These are phyloP conservation scores for Isabelozyma pseudorhagii DNA, from an alignment of 805 yeast genomes.

Conservation along the genomic window DNA sequence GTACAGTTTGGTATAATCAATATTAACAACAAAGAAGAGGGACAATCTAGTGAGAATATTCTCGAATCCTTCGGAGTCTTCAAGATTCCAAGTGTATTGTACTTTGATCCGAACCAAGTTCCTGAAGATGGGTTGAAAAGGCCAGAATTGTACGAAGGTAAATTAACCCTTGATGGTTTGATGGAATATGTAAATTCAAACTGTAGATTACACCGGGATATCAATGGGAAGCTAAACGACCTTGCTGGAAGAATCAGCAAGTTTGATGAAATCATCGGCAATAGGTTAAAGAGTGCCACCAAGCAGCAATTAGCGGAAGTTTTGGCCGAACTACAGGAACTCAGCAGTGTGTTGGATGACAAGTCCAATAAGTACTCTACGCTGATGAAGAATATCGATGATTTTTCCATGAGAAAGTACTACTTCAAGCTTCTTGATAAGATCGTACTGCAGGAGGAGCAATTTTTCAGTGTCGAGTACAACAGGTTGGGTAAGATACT, in stretches of 20 bases:
- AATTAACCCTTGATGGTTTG: slow-evolving; percentile 15
- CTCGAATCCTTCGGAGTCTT: slow-evolving; percentile 37
- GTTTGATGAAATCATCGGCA: slow-evolving; percentile 13
- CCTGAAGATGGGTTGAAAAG: slow-evolving; percentile 19
- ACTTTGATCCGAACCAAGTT: slow-evolving; percentile 30
- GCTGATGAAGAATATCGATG: neutral
- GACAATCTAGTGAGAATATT: slow-evolving; percentile 20
- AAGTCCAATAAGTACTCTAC: neutral
- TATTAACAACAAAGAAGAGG: slow-evolving; percentile 44
- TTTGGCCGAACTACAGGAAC: slow-evolving; percentile 8
- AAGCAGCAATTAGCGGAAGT: neutral
- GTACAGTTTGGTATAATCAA: slow-evolving; percentile 41
- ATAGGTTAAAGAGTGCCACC: neutral
- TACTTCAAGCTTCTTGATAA: slow-evolving; percentile 48
- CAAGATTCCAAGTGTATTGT: slow-evolving; percentile 54
- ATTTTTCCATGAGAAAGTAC: slow-evolving; percentile 30
- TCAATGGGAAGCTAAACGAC: slow-evolving; percentile 28
- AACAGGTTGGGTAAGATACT: slow-evolving; percentile 45
- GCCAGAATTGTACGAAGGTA: slow-evolving; percentile 26
- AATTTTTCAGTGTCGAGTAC: slow-evolving; percentile 44
- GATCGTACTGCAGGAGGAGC: slow-evolving; percentile 41
- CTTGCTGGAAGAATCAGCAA: slow-evolving; percentile 29
- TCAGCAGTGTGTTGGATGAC: slow-evolving; percentile 3
- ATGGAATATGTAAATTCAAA: slow-evolving; percentile 24
- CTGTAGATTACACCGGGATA: slow-evolving; percentile 23